Percentiles rank a stretch among this genome's conserved stretches.
These are phyloP conservation scores for Daldinia caldariorum DNA, from an alignment of 495 filamentous ascomycete genomes.

Conservation along the genomic window DNA sequence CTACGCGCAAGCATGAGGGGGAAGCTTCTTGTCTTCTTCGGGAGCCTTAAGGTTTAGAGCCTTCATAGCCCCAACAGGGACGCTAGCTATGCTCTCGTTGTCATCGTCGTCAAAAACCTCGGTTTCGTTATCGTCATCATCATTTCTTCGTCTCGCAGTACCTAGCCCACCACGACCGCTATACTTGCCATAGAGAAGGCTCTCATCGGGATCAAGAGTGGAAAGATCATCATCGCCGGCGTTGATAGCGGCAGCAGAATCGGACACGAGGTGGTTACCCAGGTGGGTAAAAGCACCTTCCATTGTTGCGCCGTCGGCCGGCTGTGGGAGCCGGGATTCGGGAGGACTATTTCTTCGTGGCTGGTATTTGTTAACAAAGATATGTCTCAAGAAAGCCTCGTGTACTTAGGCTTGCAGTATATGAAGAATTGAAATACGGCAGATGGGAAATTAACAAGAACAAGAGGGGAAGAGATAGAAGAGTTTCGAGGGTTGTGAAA, in stretches of 20 bases:
- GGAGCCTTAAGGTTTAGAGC: constrained; percentile 69
- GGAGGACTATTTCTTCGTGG: constrained; percentile 19
- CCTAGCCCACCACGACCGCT: constrained; percentile 63
- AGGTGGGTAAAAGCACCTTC: constrained; percentile 88
- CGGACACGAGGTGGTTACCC: constrained; percentile 80
- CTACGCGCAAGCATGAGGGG: constrained; percentile 95
- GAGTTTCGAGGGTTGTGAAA: constrained; percentile 5
- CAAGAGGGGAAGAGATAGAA: not conserved
- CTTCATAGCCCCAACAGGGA: constrained; percentile 78
- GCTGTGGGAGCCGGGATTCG: constrained; percentile 34
- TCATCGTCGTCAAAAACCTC: constrained; percentile 91
- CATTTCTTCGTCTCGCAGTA: constrained; percentile 68
- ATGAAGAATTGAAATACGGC: not conserved
- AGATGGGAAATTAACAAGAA: not conserved
- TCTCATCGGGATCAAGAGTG: constrained; percentile 78
- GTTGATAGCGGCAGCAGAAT: constrained; percentile 77
- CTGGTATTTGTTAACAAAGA: constrained; percentile 18
- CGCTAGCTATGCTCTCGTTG: constrained; percentile 88
- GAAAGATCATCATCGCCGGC: constrained; percentile 72
- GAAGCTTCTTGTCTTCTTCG: constrained; percentile 90
- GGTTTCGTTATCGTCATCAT: constrained; percentile 88
- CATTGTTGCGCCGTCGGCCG: constrained; percentile 60
- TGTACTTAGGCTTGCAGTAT: not conserved
- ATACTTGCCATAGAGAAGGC: constrained; percentile 73
- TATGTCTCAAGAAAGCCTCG: not conserved